Evolutionary conservation across 257 asterid genomes (phyloP).

Genomic region (Solanum stenotomum): DNA sequence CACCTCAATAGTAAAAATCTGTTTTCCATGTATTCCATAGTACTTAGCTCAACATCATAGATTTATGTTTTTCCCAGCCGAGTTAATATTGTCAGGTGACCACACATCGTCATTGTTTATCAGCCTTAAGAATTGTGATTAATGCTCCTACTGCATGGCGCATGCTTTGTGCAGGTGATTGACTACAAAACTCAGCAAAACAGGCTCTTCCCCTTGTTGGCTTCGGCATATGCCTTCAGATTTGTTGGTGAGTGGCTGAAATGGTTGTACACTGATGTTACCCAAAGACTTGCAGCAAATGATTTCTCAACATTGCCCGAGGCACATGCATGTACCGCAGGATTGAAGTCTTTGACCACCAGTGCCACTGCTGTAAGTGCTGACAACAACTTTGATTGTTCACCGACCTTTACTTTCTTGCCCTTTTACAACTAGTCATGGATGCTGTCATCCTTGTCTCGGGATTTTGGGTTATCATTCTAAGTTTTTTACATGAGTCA

Average conservation of each 20-base stretch:
- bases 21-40: not conserved
- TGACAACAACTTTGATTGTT: not conserved
- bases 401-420: not conserved
- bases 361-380: slow-evolving; percentile 85
- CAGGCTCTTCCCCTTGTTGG: slow-evolving; percentile 90
- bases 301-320: slow-evolving; percentile 95
- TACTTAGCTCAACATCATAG: not conserved
- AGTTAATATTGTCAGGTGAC: not conserved
- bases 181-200: slow-evolving; percentile 95
- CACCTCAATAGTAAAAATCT: not conserved
- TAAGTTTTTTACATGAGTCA: not conserved
- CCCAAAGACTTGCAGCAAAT: slow-evolving; percentile 62
- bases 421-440: not conserved
- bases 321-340: slow-evolving; percentile 99
- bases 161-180: slow-evolving; percentile 47
- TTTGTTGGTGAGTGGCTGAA: slow-evolving; percentile 95
- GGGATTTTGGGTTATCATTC: not conserved
- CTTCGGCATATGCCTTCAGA: slow-evolving; percentile 96
- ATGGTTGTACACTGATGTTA: slow-evolving; percentile 90
- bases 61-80: not conserved
- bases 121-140: not conserved
- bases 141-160: not conserved
- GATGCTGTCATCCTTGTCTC: not conserved
- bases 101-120: not conserved
- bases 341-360: slow-evolving; percentile 96